Evolutionary conservation across 1,284 basidiomycete species (phyloP).

Genomic region (Cutaneotrichosporon dermatis): DNA sequence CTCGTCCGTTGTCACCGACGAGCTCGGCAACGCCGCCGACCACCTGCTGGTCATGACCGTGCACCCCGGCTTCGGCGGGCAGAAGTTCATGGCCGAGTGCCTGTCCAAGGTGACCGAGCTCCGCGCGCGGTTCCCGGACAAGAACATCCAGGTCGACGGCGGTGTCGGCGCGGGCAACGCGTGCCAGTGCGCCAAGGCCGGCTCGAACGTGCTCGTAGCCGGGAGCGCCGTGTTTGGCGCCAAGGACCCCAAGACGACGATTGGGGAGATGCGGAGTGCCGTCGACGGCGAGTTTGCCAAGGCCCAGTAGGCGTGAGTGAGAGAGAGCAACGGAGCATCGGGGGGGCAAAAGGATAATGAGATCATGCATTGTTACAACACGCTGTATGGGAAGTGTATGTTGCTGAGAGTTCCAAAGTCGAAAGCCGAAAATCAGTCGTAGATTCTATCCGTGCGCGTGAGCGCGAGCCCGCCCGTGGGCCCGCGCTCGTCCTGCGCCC

Average conservation of each 20-base stretch:
- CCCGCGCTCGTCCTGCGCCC: too few relatives aligned
- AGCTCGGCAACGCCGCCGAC: conserved; percentile 72
- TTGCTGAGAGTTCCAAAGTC: background rate
- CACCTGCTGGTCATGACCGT: conserved; percentile 98
- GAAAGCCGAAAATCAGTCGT: background rate
- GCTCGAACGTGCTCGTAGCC: conserved; percentile 96
- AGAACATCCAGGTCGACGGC: conserved; percentile 95
- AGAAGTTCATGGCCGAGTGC: conserved; percentile 93
- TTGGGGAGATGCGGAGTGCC: conserved; percentile 63
- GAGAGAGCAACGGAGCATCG: background rate
- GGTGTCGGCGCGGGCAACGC: conserved; percentile 91
- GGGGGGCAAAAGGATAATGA: background rate
- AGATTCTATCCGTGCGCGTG: too few relatives aligned
- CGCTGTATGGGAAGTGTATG: background rate
- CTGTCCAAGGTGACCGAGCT: conserved; percentile 77
- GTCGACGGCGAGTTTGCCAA: conserved; percentile 57
- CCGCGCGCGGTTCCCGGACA: conserved; percentile 76
- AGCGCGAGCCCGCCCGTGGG: too few relatives aligned
- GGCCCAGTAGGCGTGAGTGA: background rate
- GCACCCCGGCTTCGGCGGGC: conserved; percentile 86
- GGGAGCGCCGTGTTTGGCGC: conserved; percentile 93
- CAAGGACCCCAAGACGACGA: conserved; percentile 70
- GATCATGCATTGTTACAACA: conserved; percentile 3
- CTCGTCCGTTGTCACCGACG: conserved; percentile 75
- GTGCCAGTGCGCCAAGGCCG: conserved; percentile 82